Conservation (phyloP, 345 rosid species). For the Zanthoxylum bungeanum region DNA sequence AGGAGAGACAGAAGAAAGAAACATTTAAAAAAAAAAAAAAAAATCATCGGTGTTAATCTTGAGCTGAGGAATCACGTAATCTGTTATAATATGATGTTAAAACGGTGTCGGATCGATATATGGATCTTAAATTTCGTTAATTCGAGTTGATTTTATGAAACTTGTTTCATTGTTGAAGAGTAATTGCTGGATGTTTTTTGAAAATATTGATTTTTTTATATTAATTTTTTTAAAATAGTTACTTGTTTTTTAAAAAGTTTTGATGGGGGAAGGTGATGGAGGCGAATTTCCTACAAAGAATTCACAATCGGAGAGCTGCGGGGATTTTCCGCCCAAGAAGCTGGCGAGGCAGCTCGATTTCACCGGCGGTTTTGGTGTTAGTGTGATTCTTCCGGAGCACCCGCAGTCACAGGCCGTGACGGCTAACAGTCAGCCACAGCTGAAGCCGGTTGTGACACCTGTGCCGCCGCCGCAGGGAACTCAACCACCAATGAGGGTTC, state of each 20-base stretch:
- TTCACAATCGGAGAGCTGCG: slow-evolving; percentile 34
- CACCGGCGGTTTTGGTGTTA: slow-evolving; percentile 44
- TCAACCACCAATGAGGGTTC: slow-evolving; percentile 45
- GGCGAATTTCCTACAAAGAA: slow-evolving; percentile 71
- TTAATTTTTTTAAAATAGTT: neutral
- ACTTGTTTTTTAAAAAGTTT: slow-evolving; percentile 24
- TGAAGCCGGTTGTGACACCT: slow-evolving; percentile 14
- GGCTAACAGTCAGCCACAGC: slow-evolving; percentile 18
- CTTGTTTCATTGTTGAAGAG: slow-evolving; percentile 21
- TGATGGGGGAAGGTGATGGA: slow-evolving; percentile 75
- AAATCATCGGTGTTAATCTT: slow-evolving; percentile 22
- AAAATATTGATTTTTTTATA: slow-evolving; percentile 23
- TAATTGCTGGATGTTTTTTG: slow-evolving; percentile 19
- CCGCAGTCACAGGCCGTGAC: slow-evolving; percentile 34
- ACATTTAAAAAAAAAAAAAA: slow-evolving; percentile 30
- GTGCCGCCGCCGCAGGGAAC: slow-evolving; percentile 26
- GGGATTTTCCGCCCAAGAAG: slow-evolving; percentile 56
- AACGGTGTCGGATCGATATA: slow-evolving; percentile 9
- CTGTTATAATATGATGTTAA: slow-evolving; percentile 23
- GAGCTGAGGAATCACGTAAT: slow-evolving; percentile 45
- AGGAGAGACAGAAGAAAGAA: slow-evolving; percentile 51
- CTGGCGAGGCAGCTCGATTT: slow-evolving; percentile 96
- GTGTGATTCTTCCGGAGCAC: slow-evolving; percentile 49
- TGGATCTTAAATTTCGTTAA: slow-evolving; percentile 46
- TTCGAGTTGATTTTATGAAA: slow-evolving; percentile 30